Evolutionary conservation across 2,329 filamentous ascomycete species (phyloP).

Genomic region (Epichloe uncinata): DNA sequence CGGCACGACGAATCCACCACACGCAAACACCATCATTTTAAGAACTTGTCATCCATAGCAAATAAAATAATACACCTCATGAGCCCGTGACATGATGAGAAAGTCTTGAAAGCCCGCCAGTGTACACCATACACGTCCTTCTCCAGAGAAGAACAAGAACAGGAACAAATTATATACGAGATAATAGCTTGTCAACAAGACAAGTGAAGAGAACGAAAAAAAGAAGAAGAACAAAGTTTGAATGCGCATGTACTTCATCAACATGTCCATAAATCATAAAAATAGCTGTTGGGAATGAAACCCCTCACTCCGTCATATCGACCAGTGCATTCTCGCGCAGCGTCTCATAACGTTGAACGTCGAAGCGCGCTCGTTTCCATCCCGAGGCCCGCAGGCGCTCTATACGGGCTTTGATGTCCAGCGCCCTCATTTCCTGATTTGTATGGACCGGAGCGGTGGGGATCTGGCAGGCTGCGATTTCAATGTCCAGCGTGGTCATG

Average conservation of each 20-base stretch:
- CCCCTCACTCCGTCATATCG: slow-evolving; percentile 25
- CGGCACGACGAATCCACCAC: too few relatives aligned
- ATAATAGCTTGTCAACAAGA: not conserved
- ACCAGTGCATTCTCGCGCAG: slow-evolving; percentile 37
- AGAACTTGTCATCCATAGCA: not conserved
- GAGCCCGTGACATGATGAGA: not conserved
- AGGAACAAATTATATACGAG: not conserved
- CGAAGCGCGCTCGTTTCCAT: slow-evolving; percentile 44
- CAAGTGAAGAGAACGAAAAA: not conserved
- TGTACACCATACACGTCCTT: too few relatives aligned
- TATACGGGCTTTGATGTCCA: slow-evolving; percentile 37
- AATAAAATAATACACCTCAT: not conserved
- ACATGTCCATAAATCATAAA: too few relatives aligned
- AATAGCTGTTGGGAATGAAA: not conserved
- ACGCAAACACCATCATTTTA: too few relatives aligned
- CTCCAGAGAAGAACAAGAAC: not conserved
- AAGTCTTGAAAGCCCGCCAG: not conserved
- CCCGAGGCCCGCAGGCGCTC: slow-evolving; percentile 39
- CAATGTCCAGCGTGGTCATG: slow-evolving; percentile 29
- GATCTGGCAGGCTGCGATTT: slow-evolving; percentile 19
- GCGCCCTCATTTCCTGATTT: slow-evolving; percentile 22
- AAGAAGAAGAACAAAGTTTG: not conserved
- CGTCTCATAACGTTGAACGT: slow-evolving; percentile 37
- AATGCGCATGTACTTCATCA: too few relatives aligned
- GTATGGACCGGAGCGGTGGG: slow-evolving; percentile 9